A percentile compares a stretch with the other conserved stretches of the same genome.
Conservation (phyloP, 345 rosid genomes). For the Boechera stricta region DNA sequence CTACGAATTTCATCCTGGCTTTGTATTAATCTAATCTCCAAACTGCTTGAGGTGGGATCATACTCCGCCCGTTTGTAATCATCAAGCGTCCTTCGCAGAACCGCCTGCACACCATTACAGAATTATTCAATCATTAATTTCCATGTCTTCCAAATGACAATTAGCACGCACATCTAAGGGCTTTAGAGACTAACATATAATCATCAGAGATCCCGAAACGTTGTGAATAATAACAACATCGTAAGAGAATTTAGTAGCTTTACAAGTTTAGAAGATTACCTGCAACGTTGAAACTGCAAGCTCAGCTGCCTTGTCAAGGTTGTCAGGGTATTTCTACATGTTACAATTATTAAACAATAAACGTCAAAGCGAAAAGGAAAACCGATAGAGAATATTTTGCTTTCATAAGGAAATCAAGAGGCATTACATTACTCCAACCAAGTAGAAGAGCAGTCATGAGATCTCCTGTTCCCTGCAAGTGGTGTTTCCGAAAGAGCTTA, state of each 20-base stretch:
- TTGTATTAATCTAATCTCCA: conserved; percentile 92
- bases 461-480: conserved; percentile 94
- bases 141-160: conserved; percentile 1
- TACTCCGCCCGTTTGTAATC: conserved; percentile 70
- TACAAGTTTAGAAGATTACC: conserved; percentile 51
- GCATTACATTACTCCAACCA: conserved; percentile 97
- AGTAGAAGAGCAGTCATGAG: conserved; percentile 95
- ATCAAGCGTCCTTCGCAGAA: conserved; percentile 73
- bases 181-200: not conserved
- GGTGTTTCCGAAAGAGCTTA: conserved; percentile 15
- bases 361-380: not conserved
- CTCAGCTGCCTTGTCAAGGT: conserved; percentile 85
- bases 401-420: conserved; percentile 23
- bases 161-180: not conserved
- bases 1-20: conserved; percentile 89
- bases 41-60: conserved; percentile 72
- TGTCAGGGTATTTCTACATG: conserved; percentile 83
- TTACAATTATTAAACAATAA: not conserved
- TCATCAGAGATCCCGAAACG: not conserved
- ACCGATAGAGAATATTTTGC: not conserved
- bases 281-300: conserved; percentile 98
- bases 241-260: not conserved
- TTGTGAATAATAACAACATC: not conserved
- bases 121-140: conserved; percentile 25
- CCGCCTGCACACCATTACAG: conserved; percentile 54